Evolutionary conservation across 2,329 filamentous ascomycete genomes (phyloP), one percentile per base, ranked within the genome.

Genomic region (Penicillium nordicum): DNA sequence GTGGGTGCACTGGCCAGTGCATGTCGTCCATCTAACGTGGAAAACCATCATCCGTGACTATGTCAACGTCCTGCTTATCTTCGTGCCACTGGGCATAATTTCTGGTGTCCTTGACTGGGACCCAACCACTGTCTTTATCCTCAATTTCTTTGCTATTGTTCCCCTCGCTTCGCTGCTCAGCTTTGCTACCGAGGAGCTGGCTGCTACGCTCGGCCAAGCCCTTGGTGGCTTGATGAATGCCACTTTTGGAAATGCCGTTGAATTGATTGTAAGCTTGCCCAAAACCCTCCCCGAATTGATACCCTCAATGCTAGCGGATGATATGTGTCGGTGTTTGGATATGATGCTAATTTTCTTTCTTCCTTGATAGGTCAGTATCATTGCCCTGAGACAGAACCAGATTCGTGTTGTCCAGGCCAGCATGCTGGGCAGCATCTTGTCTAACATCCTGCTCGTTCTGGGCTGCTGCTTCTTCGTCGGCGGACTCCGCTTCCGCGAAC

Each of bases 321-420:
- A 46, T 30, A 37, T 3, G 4, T 45, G 4, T 7, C 5, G 3
- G 25, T 23, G 4, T 21, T 36, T 36, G n/a, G 9, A 27, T 27
- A 10, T 27, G 18, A 38, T 30, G 18, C 23, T 44, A 37, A 43
- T 43, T 37, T 23, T 2, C 18, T n/a, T 34, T 38, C 14, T 18
- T 14, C 6, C 14, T 16, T 16, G 45, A 48, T 50, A 93, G 89
- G 90, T 96, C 71, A 96, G 90, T 72, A 93, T 97, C 65, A 88
- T 97, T 62, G 94, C 94, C 18, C 82, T 99, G 44, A 85, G 81
- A 63, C 86, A 94, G 66, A 85, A 86, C 61, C 89, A 97, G 76
- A 95, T 97, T 70, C 87, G 93, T 67, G 92, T 97, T 63, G 93
- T 97, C n/a, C 94, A 97, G 77, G 89, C 93, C 21, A 96, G 91